phyloP scores from a whole-genome alignment of 176 grass and related monocot species.

The Oryza meyeriana region DNA sequence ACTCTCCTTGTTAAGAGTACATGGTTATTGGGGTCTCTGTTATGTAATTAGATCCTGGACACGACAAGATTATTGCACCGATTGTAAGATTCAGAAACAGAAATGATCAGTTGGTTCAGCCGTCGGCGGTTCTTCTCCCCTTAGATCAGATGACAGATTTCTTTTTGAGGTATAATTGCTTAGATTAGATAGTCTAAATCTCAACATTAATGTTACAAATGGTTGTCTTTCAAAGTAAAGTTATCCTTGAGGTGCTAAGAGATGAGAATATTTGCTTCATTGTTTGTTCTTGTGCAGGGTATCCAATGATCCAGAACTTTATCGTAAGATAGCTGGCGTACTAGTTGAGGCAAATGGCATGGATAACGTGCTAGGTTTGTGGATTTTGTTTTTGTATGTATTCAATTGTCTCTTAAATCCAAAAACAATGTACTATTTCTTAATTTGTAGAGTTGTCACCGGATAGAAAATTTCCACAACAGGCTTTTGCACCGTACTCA shows the following conservation, averaged over 20 bases:
- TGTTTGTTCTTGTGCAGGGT: constrained; percentile 47
- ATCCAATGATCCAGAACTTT: constrained; percentile 67
- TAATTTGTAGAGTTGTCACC: constrained; percentile 71
- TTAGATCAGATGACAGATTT: constrained; percentile 76
- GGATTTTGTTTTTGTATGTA: background rate
- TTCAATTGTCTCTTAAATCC: background rate
- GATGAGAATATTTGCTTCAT: constrained; percentile 26
- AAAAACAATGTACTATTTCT: constrained; percentile 21
- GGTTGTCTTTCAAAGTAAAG: background rate
- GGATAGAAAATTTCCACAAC: constrained; percentile 92
- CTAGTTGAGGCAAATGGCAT: constrained; percentile 74
- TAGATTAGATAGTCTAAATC: constrained; percentile 1
- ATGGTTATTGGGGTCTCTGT: constrained; percentile 9
- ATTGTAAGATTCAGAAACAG: constrained; percentile 57
- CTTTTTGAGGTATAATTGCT: constrained; percentile 58
- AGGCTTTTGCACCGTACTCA: constrained; percentile 82
- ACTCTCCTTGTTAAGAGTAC: constrained; percentile 3
- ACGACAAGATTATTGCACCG: constrained; percentile 65
- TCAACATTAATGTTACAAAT: constrained; percentile 6
- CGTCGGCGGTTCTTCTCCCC: constrained; percentile 67
- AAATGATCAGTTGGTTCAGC: constrained; percentile 44
- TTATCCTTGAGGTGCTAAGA: constrained; percentile 9
- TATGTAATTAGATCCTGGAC: constrained; percentile 78
- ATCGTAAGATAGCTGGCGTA: constrained; percentile 74
- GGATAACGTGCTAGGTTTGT: constrained; percentile 50